Evolutionary conservation across 352 stramenopile species (phyloP).

Genomic region (Pythium guiyangense): DNA sequence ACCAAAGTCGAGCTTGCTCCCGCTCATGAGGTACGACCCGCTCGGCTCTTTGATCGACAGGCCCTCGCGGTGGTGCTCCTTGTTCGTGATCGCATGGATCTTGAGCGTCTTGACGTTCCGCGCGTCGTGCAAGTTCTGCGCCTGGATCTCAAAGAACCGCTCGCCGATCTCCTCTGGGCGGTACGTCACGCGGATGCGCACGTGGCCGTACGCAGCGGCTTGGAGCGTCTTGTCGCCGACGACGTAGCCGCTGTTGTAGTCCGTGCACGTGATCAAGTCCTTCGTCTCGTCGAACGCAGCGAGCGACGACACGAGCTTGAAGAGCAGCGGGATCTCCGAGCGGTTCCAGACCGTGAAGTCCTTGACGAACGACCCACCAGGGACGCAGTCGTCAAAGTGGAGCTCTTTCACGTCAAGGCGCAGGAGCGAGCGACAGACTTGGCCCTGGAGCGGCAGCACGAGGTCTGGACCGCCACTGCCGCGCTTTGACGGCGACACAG

Average conservation of each 20-base stretch:
- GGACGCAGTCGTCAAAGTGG: slow-evolving; percentile 87
- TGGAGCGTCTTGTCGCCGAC: slow-evolving; percentile 81
- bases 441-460: slow-evolving; percentile 68
- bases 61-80: slow-evolving; percentile 85
- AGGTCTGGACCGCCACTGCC: slow-evolving; percentile 34
- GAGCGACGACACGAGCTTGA: slow-evolving; percentile 78
- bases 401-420: slow-evolving; percentile 85
- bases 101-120: slow-evolving; percentile 84
- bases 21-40: slow-evolving; percentile 83
- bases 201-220: slow-evolving; percentile 78
- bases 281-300: slow-evolving; percentile 61
- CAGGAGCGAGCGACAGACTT: slow-evolving; percentile 81
- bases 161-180: slow-evolving; percentile 79
- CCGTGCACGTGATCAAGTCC: slow-evolving; percentile 71
- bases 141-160: slow-evolving; percentile 82
- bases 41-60: slow-evolving; percentile 83
- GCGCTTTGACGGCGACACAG: background rate
- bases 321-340: slow-evolving; percentile 84
- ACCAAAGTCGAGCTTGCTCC: slow-evolving; percentile 85
- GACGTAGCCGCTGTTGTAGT: slow-evolving; percentile 84
- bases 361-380: slow-evolving; percentile 84
- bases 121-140: slow-evolving; percentile 82
- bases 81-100: slow-evolving; percentile 85
- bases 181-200: slow-evolving; percentile 85
- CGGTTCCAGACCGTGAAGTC: slow-evolving; percentile 90